A percentile compares a stretch with the other conserved stretches of the same genome.
Evolutionary conservation across 305 asterid genomes (phyloP).

Genomic region (Solanum hybrid): DNA sequence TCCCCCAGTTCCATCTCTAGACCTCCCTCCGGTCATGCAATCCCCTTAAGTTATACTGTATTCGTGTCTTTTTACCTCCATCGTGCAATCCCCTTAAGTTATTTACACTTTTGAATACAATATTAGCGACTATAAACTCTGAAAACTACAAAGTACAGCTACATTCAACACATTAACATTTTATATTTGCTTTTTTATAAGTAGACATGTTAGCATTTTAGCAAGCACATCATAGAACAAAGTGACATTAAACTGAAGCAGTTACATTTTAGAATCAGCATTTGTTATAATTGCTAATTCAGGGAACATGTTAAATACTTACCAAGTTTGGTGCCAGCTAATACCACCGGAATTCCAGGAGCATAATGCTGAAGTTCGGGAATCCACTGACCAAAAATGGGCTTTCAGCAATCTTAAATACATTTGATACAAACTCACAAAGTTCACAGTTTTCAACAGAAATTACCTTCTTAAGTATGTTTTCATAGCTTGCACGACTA

Average conservation of each 20-base stretch:
- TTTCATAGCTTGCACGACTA: conserved; percentile 93
- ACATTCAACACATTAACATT: neutral
- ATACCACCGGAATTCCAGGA: conserved; percentile 80
- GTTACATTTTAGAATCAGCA: neutral
- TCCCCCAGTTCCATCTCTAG: neutral
- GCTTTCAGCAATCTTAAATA: conserved; percentile 14
- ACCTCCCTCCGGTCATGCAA: neutral
- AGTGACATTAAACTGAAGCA: neutral
- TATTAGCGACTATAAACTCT: neutral
- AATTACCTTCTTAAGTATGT: conserved; percentile 73
- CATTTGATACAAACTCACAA: neutral
- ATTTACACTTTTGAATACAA: neutral
- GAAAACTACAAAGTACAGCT: neutral
- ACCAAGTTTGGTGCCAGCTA: conserved; percentile 95
- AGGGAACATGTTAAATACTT: conserved; percentile 9
- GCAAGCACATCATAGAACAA: neutral
- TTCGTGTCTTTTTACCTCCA: neutral
- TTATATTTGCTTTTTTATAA: neutral
- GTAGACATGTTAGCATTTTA: neutral
- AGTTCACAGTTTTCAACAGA: neutral
- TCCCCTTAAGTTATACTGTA: neutral
- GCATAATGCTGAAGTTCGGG: conserved; percentile 97
- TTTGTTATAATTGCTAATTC: neutral
- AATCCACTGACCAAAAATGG: conserved; percentile 70
- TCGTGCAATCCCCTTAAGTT: neutral